Percentiles rank a stretch among this genome's conserved stretches.
Evolutionary conservation across 2,329 filamentous ascomycete genomes (phyloP).

Genomic region (Taxawa tesnikishii): DNA sequence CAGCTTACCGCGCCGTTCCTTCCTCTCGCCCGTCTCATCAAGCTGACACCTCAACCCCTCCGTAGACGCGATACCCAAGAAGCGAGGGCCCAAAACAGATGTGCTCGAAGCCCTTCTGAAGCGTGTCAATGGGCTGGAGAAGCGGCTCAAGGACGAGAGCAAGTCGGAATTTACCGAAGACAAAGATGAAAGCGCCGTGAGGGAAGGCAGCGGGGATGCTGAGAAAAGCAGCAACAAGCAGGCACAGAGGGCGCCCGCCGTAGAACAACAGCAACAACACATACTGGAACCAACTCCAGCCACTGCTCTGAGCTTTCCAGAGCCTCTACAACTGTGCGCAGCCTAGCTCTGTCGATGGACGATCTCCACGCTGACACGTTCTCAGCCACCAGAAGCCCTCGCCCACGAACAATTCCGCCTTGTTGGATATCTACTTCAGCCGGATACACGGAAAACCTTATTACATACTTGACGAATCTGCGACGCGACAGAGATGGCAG

Average conservation of each 20-base stretch:
- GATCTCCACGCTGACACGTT: slow-evolving; percentile 2
- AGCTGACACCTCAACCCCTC: slow-evolving; percentile 1
- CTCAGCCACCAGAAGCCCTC: slow-evolving; percentile 2
- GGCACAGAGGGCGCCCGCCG: not conserved
- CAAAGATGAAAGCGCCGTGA: not conserved
- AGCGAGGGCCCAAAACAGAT: slow-evolving; percentile 81
- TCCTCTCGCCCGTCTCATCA: not conserved
- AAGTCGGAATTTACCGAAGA: slow-evolving; percentile 27
- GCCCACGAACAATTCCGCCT: slow-evolving; percentile 9
- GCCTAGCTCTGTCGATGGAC: too few species aligned
- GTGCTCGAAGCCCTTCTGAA: slow-evolving; percentile 75
- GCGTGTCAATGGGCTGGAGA: slow-evolving; percentile 74
- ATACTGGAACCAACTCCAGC: too few species aligned
- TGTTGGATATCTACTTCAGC: slow-evolving; percentile 64
- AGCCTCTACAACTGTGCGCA: too few species aligned
- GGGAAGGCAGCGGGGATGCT: not conserved
- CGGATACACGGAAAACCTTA: slow-evolving; percentile 74
- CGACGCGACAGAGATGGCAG: slow-evolving; percentile 59
- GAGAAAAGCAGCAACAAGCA: not conserved
- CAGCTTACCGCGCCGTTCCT: slow-evolving; percentile 4
- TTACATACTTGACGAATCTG: slow-evolving; percentile 66
- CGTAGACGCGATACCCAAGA: slow-evolving; percentile 76
- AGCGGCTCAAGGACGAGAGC: slow-evolving; percentile 51
- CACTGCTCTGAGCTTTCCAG: too few species aligned
- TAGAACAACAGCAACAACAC: too few species aligned